Evolutionary conservation across 768 basidiomycete genomes (phyloP), one percentile per base, ranked within the genome.

Genomic region (Amanita polypyramis): DNA sequence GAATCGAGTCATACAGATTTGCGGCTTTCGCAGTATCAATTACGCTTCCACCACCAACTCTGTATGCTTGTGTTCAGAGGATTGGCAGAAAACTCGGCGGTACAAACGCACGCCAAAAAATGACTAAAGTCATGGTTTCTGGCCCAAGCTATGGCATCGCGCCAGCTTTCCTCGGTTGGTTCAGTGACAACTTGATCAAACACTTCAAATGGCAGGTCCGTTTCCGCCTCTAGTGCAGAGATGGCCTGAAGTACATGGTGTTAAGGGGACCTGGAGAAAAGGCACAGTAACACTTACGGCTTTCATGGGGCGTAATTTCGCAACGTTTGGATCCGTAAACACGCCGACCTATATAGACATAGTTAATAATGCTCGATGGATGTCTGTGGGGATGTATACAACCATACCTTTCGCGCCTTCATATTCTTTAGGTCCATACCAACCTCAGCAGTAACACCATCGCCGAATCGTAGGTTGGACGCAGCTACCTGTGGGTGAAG

Each of bases 21-120:
- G 95, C 93, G 5, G 92, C 80, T 62, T 98, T 98, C 45, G 93
- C 88, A 0, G 93, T 96, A 61, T 96, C 94, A 59, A 96, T 96
- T 20, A 91, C 88, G 57, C 87, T 91, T 54, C 91, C 91, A n/a
- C 91, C 91, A 52, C 91, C 90, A 25, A 93, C 82, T 34, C 89
- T 87, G 54, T n/a, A 33, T n/a, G 41, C 14, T 42, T 52, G n/a
- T n/a, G n/a, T 15, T 41, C 43, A 45, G 30, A 52, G 45, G 20
- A 2, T 29, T 7, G 25, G 15, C 8, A 37, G 34, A 19, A 17
- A 34, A 12, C 1, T 14, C 20, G 23, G 23, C 32, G 42, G 41
- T 5, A 10, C 33, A 35, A 47, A 30, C 30, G 72, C 56, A 90
- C 89, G 89, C 91, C 17, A 92, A 67, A 68, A 93, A 96, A 61